Conservation (phyloP, 768 basidiomycete genomes). For the Mycena rosella region DNA sequence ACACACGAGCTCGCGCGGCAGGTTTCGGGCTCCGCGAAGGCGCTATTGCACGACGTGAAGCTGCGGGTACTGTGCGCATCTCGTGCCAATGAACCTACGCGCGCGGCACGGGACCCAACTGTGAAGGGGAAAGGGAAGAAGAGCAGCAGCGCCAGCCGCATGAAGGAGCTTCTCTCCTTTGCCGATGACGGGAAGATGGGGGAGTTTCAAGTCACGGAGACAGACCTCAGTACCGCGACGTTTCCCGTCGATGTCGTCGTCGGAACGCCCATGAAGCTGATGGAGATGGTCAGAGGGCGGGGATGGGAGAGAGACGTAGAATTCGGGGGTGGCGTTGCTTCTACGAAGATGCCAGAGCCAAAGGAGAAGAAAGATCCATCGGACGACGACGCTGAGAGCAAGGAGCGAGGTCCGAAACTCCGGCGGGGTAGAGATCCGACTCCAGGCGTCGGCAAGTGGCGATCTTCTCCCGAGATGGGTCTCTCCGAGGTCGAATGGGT, state of each 20-base stretch:
- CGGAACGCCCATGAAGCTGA: slow-evolving; percentile 74
- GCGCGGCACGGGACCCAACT: slow-evolving; percentile 48
- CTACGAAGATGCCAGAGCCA: slow-evolving; percentile 73
- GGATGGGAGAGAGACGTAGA: slow-evolving; percentile 61
- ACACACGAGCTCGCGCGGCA: slow-evolving; percentile 93
- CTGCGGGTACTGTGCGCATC: slow-evolving; percentile 82
- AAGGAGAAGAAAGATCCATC: slow-evolving; percentile 45
- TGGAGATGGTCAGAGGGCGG: slow-evolving; percentile 70
- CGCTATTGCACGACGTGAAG: slow-evolving; percentile 79
- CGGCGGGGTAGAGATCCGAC: slow-evolving; percentile 53
- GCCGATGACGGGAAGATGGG: slow-evolving; percentile 37
- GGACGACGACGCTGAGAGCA: slow-evolving; percentile 46
- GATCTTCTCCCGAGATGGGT: slow-evolving; percentile 66
- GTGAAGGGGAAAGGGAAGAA: slow-evolving; percentile 63
- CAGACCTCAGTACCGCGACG: neutral
- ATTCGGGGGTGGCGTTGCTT: slow-evolving; percentile 65
- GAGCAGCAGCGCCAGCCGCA: slow-evolving; percentile 45
- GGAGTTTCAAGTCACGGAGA: slow-evolving; percentile 42
- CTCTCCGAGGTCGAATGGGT: slow-evolving; percentile 88
- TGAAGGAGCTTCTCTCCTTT: slow-evolving; percentile 26
- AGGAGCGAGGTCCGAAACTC: slow-evolving; percentile 41
- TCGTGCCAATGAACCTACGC: slow-evolving; percentile 62
- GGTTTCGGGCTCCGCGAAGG: slow-evolving; percentile 79
- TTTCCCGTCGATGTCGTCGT: slow-evolving; percentile 68
- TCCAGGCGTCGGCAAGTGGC: slow-evolving; percentile 57